Conservation (phyloP, 2,329 filamentous ascomycete species). For the Ilyonectria destructans region DNA sequence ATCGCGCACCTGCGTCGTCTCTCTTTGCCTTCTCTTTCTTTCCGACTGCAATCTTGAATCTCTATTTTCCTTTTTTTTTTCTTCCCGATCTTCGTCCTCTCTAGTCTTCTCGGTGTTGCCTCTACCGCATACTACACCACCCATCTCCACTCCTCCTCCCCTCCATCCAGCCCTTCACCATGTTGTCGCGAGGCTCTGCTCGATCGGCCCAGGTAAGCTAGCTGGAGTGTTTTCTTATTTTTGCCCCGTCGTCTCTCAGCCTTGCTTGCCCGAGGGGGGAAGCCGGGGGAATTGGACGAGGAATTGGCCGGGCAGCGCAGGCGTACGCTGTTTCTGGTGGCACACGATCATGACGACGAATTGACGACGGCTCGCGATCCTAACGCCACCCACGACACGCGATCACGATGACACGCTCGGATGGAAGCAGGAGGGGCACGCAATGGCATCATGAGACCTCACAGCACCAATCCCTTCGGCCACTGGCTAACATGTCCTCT, state of each 20-base stretch:
- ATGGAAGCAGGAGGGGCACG: neutral
- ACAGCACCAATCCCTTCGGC: neutral
- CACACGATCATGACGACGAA: slow-evolving; percentile 40
- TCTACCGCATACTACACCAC: slow-evolving; percentile 33
- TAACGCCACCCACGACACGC: neutral
- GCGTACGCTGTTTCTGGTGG: neutral
- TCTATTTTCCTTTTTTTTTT: slow-evolving; percentile 38
- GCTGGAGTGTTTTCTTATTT: slow-evolving; percentile 18
- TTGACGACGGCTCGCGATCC: slow-evolving; percentile 11
- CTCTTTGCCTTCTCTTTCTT: slow-evolving; percentile 17
- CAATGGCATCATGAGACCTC: slow-evolving; percentile 15
- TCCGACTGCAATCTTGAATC: slow-evolving; percentile 25
- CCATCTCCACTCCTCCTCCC: slow-evolving; percentile 40
- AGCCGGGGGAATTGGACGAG: slow-evolving; percentile 1
- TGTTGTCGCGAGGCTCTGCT: slow-evolving; percentile 73
- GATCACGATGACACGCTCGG: neutral
- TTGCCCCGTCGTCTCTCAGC: slow-evolving; percentile 21
- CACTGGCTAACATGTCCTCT: slow-evolving; percentile 44
- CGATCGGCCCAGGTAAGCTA: slow-evolving; percentile 71
- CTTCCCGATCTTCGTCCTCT: slow-evolving; percentile 21
- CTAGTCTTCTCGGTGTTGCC: slow-evolving; percentile 21
- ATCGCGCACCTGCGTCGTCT: slow-evolving; percentile 38
- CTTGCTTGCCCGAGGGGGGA: neutral
- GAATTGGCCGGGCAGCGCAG: neutral
- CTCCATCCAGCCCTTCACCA: slow-evolving; percentile 54